phyloP scores from a whole-genome alignment of 768 basidiomycete species.

The Podaxis sp. region DNA sequence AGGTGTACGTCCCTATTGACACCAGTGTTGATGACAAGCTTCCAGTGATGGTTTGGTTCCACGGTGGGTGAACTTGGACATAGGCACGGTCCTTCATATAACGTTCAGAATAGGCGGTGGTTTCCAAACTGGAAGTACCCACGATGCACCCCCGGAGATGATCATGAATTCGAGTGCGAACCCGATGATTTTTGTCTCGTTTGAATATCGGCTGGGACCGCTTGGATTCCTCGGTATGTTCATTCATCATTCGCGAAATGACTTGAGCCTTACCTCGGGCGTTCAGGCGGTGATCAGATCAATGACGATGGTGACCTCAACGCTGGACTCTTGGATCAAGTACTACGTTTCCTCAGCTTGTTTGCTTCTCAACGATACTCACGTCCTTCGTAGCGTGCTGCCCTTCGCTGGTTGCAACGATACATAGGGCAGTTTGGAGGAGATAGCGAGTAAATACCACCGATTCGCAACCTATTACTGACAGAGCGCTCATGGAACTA shows the following conservation, averaged over 20 bases:
- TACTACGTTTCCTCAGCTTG: conserved; percentile 8
- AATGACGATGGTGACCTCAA: conserved; percentile 29
- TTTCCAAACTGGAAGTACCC: conserved; percentile 32
- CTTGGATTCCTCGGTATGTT: conserved; percentile 35
- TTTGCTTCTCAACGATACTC: neutral
- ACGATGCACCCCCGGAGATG: conserved; percentile 25
- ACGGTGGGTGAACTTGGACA: conserved; percentile 23
- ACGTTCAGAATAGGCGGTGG: conserved; percentile 29
- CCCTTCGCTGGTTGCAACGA: conserved; percentile 32
- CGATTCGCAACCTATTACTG: neutral
- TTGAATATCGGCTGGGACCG: conserved; percentile 38
- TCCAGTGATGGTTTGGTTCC: conserved; percentile 39
- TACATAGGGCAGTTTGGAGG: conserved; percentile 35
- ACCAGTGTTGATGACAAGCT: conserved; percentile 20
- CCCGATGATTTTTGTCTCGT: conserved; percentile 36
- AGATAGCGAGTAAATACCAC: conserved; percentile 23
- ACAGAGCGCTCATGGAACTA: conserved; percentile 8
- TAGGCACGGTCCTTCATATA: neutral
- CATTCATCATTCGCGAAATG: neutral
- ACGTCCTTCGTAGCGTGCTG: conserved; percentile 23
- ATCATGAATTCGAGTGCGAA: conserved; percentile 25
- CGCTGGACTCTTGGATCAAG: conserved; percentile 38
- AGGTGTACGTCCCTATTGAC: conserved; percentile 32
- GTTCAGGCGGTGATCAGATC: conserved; percentile 29
- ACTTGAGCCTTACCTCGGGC: neutral